Base-by-base conservation (phyloP, 2,329 filamentous ascomycete genomes). In the Pestalotiopsis sp. region DNA sequence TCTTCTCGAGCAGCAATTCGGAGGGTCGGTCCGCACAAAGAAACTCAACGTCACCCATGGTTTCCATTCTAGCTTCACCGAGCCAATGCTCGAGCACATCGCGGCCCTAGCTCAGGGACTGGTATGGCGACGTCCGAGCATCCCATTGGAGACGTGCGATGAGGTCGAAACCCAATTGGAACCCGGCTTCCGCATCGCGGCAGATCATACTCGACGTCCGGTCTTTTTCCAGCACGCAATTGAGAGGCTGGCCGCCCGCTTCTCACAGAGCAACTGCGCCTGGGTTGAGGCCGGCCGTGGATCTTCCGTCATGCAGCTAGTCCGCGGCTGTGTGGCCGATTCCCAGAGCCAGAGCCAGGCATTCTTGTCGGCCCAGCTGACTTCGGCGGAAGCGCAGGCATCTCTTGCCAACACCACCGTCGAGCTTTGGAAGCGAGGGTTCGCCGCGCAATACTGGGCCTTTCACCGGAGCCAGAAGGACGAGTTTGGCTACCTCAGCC, bases 391-490 rank as follows among this genome's bases (percentile, higher is more conserved):
- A 31, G 58, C 64, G 3, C 52, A 52, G n/a, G 68, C 27, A 3
- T 45, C 58, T 2, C 64, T 69, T 1, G 36, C 25, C 1, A 41
- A 67, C 7, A n/a, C 38, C 59, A 60, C 56, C 0, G 38, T 67
- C 6, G 45, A 20, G 38, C 59, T 36, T 64, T 72, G 68, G 68
- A 69, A 12, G 49, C 38, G 3, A 49, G 70, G 36, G 25, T 20
- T 23, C 5, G 41, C 31, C 45, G 14, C 59, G 39, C 70, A 73
- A 14, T 74, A 71, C 56, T 79, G 77, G 78, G 61, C 64, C 0
- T 74, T 75, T 49, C 73, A 78, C 31, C 66, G 64, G 7, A 14
- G 7, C 20, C 71, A 74, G 27, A 61, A 64, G 25, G 2, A 17
- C 3, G 39, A 69, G 4, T 76, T 70, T 14, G 7, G 3, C 11